Percentiles rank a stretch among this genome's conserved stretches.
These are phyloP conservation scores for Corymbia citriodora DNA, from an alignment of 441 rosid species.

Conservation along the genomic window DNA sequence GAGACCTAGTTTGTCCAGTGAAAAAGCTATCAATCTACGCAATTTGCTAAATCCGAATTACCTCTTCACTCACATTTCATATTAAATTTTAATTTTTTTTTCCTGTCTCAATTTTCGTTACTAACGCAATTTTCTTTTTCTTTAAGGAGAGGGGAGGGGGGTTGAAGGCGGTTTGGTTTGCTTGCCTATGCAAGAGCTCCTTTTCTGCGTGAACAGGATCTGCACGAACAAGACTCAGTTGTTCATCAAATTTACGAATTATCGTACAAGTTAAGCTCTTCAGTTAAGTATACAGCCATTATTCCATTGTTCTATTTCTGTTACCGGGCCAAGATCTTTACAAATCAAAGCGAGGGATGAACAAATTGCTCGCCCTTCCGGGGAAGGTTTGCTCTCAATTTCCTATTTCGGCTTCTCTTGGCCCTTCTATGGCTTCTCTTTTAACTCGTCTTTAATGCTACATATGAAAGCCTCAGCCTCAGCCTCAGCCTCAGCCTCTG, in stretches of 20 bases:
- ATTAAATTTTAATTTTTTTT: too few relatives aligned
- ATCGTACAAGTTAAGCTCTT: neutral
- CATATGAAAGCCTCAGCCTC: neutral
- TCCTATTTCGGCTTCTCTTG: neutral
- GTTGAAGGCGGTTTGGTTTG: neutral
- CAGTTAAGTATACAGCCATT: neutral
- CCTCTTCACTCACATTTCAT: too few relatives aligned
- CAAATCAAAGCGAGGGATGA: neutral
- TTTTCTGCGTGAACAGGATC: neutral
- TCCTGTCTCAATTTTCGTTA: neutral
- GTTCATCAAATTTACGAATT: neutral
- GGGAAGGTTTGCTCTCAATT: neutral
- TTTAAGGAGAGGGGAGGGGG: neutral
- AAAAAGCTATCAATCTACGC: too few relatives aligned
- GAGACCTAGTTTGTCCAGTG: accelerated
- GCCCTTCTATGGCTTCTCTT: neutral
- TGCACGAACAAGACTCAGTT: neutral
- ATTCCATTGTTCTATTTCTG: neutral
- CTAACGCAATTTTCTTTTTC: neutral
- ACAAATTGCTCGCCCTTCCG: neutral
- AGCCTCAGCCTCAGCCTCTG: neutral
- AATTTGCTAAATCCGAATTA: too few relatives aligned
- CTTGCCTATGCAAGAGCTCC: neutral
- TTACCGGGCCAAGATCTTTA: neutral
- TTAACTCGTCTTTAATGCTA: neutral